Percentiles rank a stretch among this genome's conserved stretches.
Conservation (phyloP, 2,329 filamentous ascomycete species). For the Neocucurbitaria cava region DNA sequence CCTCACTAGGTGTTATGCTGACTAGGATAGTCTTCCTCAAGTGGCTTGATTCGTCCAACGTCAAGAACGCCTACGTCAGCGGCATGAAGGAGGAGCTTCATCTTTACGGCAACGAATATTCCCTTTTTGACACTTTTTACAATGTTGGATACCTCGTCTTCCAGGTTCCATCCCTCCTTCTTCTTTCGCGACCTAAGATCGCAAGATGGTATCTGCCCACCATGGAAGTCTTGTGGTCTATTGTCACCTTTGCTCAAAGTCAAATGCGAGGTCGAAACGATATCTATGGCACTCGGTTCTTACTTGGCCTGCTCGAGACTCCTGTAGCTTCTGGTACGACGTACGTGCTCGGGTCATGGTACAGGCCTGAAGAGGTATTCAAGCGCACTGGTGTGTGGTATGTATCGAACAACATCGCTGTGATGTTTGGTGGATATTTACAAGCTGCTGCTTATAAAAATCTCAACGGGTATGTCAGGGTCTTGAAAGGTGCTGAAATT, state of each 20-base stretch:
- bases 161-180: slow-evolving; percentile 47
- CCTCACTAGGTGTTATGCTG: background rate
- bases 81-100: slow-evolving; percentile 43
- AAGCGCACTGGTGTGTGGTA: slow-evolving; percentile 64
- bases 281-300: slow-evolving; percentile 50
- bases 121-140: slow-evolving; percentile 54
- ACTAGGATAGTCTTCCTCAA: slow-evolving; percentile 45
- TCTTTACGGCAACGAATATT: slow-evolving; percentile 66
- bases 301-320: slow-evolving; percentile 47
- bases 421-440: slow-evolving; percentile 66
- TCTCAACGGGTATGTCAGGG: slow-evolving; percentile 52
- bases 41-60: slow-evolving; percentile 47
- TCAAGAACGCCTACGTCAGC: slow-evolving; percentile 56
- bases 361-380: slow-evolving; percentile 55
- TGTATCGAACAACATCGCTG: slow-evolving; percentile 59
- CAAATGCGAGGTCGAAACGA: slow-evolving; percentile 48
- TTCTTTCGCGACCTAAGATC: slow-evolving; percentile 48
- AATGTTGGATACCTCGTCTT: slow-evolving; percentile 51
- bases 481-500: too few relatives aligned
- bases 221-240: slow-evolving; percentile 51
- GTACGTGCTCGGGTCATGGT: slow-evolving; percentile 51
- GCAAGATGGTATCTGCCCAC: slow-evolving; percentile 48
- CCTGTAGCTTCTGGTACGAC: slow-evolving; percentile 47
- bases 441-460: slow-evolving; percentile 62
- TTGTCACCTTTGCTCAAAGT: slow-evolving; percentile 50